Evolutionary conservation across 1,139 yeast species (phyloP).

Genomic region (Debaryomyces psychrophilus): DNA sequence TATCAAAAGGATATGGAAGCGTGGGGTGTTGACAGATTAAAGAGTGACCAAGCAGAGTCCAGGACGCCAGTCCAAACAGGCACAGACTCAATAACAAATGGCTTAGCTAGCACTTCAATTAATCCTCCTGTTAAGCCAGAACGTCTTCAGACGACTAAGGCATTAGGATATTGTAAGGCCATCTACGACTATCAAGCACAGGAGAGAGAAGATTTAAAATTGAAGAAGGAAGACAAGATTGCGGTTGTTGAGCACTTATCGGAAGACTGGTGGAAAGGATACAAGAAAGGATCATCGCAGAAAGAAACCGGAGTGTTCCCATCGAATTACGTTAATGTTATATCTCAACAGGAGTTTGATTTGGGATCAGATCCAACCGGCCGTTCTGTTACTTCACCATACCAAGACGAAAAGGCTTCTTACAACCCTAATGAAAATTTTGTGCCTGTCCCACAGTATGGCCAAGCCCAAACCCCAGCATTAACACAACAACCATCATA

Average conservation of each 20-base stretch:
- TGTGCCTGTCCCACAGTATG: conserved; percentile 19
- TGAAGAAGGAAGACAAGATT: conserved; percentile 68
- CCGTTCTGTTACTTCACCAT: neutral
- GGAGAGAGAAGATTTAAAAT: conserved; percentile 71
- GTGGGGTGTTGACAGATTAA: conserved; percentile 48
- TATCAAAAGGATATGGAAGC: conserved; percentile 60
- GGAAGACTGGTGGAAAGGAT: conserved; percentile 92
- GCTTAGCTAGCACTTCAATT: conserved; percentile 24
- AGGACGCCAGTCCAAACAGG: conserved; percentile 20
- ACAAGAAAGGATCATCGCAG: conserved; percentile 37
- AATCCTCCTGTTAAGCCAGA: conserved; percentile 23
- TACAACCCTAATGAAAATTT: conserved; percentile 18
- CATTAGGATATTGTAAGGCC: conserved; percentile 58
- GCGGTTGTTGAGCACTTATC: conserved; percentile 74
- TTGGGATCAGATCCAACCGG: conserved; percentile 11
- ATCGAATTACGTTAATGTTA: conserved; percentile 70
- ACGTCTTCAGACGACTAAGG: conserved; percentile 23
- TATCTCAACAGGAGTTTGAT: conserved; percentile 41
- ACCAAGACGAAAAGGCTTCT: conserved; percentile 22
- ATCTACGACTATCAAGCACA: conserved; percentile 67
- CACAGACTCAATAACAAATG: conserved; percentile 24
- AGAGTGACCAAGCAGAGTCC: conserved; percentile 3
- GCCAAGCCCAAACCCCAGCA: conserved; percentile 21
- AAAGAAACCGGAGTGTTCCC: conserved; percentile 83
- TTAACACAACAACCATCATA: conserved; percentile 36